These are phyloP conservation scores for Colletotrichum orchidophilum DNA, from an alignment of 2,329 filamentous ascomycete genomes.

Conservation along the genomic window DNA sequence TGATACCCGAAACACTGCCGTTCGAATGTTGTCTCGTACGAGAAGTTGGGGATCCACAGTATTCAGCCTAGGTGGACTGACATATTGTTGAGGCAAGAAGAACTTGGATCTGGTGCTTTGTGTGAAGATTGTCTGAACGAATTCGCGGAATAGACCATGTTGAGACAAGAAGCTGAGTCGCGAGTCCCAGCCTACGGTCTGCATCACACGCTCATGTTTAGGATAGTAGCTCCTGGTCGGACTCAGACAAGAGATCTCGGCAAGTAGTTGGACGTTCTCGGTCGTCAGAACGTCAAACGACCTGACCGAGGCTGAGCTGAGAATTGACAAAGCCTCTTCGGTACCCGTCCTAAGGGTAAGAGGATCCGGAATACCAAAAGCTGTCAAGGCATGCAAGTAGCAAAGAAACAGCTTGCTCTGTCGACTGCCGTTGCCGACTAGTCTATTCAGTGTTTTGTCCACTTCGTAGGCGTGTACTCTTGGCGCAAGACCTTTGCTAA, in stretches of 20 bases:
- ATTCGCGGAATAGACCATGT: slow-evolving; percentile 50
- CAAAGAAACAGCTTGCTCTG: slow-evolving; percentile 62
- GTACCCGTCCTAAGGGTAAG: slow-evolving; percentile 61
- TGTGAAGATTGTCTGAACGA: slow-evolving; percentile 46
- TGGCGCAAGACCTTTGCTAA: slow-evolving; percentile 37
- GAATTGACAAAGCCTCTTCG: slow-evolving; percentile 59
- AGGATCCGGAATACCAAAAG: slow-evolving; percentile 58
- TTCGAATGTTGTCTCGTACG: slow-evolving; percentile 46
- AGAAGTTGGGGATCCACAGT: slow-evolving; percentile 11
- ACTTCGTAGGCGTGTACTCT: slow-evolving; percentile 56
- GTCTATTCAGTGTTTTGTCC: slow-evolving; percentile 57
- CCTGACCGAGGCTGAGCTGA: slow-evolving; percentile 56
- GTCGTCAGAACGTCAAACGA: slow-evolving; percentile 55
- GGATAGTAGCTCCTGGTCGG: slow-evolving; percentile 59
- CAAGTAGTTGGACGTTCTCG: slow-evolving; percentile 47
- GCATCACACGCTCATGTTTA: slow-evolving; percentile 51
- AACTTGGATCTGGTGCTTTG: slow-evolving; percentile 33
- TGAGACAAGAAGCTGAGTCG: slow-evolving; percentile 53
- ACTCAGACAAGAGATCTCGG: slow-evolving; percentile 50
- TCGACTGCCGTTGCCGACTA: slow-evolving; percentile 61
- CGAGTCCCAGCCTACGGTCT: slow-evolving; percentile 53
- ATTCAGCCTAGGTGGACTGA: neutral
- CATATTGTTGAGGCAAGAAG: neutral
- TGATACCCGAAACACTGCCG: slow-evolving; percentile 47
- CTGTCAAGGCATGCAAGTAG: slow-evolving; percentile 65